Evolutionary conservation across 208 protist species (phyloP), one percentile per base, ranked within the genome.

Genomic region (Wallacemonas collosoma): DNA sequence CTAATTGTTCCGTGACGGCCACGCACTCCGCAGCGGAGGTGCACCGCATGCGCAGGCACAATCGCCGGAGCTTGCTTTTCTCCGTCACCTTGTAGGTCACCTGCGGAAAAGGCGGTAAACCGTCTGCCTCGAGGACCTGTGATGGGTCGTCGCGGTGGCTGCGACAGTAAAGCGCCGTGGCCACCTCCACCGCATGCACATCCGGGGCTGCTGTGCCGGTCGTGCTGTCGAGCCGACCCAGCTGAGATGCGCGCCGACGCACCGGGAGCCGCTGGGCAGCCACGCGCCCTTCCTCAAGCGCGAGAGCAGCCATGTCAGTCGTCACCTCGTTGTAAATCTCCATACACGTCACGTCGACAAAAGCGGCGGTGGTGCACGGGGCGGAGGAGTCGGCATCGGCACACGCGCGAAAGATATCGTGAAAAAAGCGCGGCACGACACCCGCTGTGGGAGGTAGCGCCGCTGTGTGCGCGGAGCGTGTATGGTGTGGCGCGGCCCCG

Each of bases 241-340:
- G 38, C 40, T 65, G 60, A 4, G 60, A 65, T 12, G 38, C 12
- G 41, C 45, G 73, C 5, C 57, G 44, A 7, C 73, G 57, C 6
- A 26, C 26, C 26, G 26, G 55, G 45, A 3, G 44, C 57, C 56
- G 63, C 50, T 62, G 45, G 8, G 68, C 48, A 63, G 72, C 48
- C 57, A 3, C 17, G 12, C 44, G 12, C 58, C 39, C 55, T n/a
- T 66, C 11, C 15, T 53, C 50, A 2, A 68, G 36, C 41, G 69
- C 50, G 36, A 89, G 74, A 36, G 88, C 88, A 4, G 91, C 80
- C 8, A 95, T 72, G 69, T 95, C 90, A 1, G 82, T 93, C 4
- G 80, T 80, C 26, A 60, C 71, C 66, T 95, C 90, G 68, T 93
- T 93, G 72, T 95, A 94, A 35, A 95, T 79, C 61, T 95, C 90